These are phyloP conservation scores for Eruca vesicaria DNA, from an alignment of 441 rosid species.

Conservation along the genomic window DNA sequence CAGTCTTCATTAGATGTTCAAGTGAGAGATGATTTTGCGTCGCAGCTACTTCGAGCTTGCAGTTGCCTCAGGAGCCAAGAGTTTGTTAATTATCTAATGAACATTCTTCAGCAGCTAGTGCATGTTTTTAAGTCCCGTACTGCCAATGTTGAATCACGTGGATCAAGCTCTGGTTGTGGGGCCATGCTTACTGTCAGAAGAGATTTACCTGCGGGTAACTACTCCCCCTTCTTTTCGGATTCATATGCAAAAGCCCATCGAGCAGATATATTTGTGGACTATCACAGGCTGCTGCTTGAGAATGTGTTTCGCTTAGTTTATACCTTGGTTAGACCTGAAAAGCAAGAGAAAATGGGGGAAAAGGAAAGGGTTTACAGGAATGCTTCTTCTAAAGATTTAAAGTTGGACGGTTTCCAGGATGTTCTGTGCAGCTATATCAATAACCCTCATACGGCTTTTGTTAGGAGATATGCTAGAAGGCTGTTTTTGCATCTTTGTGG, in stretches of 20 bases:
- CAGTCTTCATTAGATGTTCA: constrained; percentile 74
- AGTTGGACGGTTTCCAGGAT: constrained; percentile 98
- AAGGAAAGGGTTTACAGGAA: constrained; percentile 79
- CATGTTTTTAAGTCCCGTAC: constrained; percentile 87
- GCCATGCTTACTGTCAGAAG: constrained; percentile 87
- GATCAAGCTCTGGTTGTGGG: constrained; percentile 88
- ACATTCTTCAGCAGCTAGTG: constrained; percentile 94
- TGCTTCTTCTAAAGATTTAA: constrained; percentile 79
- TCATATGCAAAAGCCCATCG: constrained; percentile 97
- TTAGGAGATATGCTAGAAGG: constrained; percentile 98
- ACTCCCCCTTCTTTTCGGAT: constrained; percentile 98
- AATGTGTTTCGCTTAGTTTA: constrained; percentile 94
- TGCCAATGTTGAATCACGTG: constrained; percentile 67
- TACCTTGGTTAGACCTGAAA: constrained; percentile 97
- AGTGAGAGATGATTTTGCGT: constrained; percentile 86
- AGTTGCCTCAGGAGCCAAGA: constrained; percentile 84
- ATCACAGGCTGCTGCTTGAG: constrained; percentile 90
- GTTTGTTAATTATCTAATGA: constrained; percentile 94
- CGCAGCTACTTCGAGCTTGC: constrained; percentile 89
- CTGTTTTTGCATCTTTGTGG: constrained; percentile 99
- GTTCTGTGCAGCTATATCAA: constrained; percentile 98
- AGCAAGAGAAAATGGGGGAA: constrained; percentile 95
- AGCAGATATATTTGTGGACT: constrained; percentile 89
- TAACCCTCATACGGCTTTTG: constrained; percentile 94
- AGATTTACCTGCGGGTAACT: constrained; percentile 97